Evolutionary conservation across 306 rosid species (phyloP).

Genomic region (Quercus variabilis): DNA sequence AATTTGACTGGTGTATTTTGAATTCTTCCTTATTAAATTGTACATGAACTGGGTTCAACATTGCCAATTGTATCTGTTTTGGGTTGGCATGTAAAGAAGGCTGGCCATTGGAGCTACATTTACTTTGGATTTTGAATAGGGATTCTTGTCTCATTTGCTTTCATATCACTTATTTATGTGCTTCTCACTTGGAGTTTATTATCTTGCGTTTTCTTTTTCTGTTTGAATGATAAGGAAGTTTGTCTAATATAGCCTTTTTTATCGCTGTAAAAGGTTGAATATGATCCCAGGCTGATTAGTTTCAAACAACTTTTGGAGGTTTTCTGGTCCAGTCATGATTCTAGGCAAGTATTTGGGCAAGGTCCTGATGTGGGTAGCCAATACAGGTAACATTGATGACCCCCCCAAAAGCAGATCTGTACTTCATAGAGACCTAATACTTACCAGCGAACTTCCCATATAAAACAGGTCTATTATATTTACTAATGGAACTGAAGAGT

Average conservation of each 20-base stretch:
- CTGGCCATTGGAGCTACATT: not conserved
- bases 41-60: not conserved
- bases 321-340: constrained; percentile 91
- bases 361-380: constrained; percentile 97
- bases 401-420: not conserved
- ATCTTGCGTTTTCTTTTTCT: not conserved
- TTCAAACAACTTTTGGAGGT: constrained; percentile 71
- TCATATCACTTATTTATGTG: not conserved
- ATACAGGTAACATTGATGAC: constrained; percentile 57
- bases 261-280: constrained; percentile 61
- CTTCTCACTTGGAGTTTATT: not conserved
- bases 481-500: constrained; percentile 76
- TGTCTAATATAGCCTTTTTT: not conserved
- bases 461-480: constrained; percentile 76
- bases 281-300: constrained; percentile 63
- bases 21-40: not conserved
- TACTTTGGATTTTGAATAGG: not conserved
- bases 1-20: not conserved
- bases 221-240: not conserved
- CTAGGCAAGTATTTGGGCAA: constrained; percentile 94
- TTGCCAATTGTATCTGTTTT: not conserved
- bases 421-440: constrained; percentile 6
- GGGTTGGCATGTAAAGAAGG: not conserved
- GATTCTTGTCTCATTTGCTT: not conserved
- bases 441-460: constrained; percentile 6